These are phyloP conservation scores for Cetradonia linearis DNA, from an alignment of 495 filamentous ascomycete genomes.

Conservation along the genomic window DNA sequence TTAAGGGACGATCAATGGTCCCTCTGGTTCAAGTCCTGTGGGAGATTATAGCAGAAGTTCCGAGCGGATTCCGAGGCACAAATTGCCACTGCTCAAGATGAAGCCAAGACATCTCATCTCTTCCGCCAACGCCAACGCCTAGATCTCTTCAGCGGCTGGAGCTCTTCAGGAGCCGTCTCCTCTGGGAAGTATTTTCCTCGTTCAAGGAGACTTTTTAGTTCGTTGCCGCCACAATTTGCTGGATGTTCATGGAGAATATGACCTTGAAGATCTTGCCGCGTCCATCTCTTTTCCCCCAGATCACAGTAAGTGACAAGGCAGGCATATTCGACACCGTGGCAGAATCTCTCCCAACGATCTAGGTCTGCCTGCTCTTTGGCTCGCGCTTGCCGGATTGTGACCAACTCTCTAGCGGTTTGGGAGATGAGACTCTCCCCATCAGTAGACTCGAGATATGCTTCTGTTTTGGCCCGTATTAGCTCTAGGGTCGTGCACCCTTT, in stretches of 20 bases:
- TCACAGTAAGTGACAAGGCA: background rate
- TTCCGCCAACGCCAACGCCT: background rate
- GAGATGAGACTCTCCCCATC: background rate
- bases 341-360: slow-evolving; percentile 13
- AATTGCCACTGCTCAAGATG: background rate
- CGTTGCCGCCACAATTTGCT: background rate
- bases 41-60: too few species aligned
- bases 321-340: slow-evolving; percentile 11
- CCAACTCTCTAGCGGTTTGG: background rate
- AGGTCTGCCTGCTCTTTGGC: background rate
- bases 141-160: too few species aligned
- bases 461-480: slow-evolving; percentile 7
- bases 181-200: background rate
- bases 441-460: slow-evolving; percentile 2
- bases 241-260: background rate
- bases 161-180: background rate
- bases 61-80: too few species aligned
- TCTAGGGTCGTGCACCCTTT: background rate
- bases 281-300: background rate
- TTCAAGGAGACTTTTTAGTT: background rate
- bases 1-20: too few species aligned
- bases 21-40: too few species aligned
- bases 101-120: background rate
- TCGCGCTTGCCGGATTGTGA: background rate
- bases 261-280: slow-evolving; percentile 3